Evolutionary conservation across 1,139 yeast genomes (phyloP), one percentile per base, ranked within the genome.

Genomic region (Geotrichum siamense): DNA sequence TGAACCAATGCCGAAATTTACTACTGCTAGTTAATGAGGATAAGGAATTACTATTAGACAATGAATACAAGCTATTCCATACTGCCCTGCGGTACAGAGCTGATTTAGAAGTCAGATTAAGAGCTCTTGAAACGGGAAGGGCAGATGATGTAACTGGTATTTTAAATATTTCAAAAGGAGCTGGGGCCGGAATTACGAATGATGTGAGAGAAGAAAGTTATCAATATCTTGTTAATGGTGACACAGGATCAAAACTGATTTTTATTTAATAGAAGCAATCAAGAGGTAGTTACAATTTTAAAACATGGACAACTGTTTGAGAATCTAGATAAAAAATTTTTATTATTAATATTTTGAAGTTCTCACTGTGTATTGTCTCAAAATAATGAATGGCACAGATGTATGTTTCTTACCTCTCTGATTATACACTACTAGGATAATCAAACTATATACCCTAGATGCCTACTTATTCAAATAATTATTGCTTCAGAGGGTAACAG

Each of bases 121-220:
- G 75, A 51, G 87, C 94, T 1, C 64, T 85, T 49, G 70, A 75
- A 3, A 85, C 95, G 0, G 95, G 95, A 0, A 70, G 87, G 55
- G 94, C 96, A 0, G 76, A 74, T 40, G 96, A 85, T 59, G 76
- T 85, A 1, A 81, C 94, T 0, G 96, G 96, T 1, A 72, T 78
- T 3, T 55, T 85, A 40, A 68, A 75, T 0, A 69, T 85, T 0
- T 63, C 78, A 0, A 67, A 65, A 44, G 94, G 94, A 1, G 50
- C 71, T 46, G 38, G 54, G 20, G 44, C 62, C 8, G 37, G 37
- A 12, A 16, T 33, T 5, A 12, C 21, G 5, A 30, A 19, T 13
- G 62, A 58, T 19, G 71, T 78, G 0, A 52, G 58, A 2, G 91
- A 82, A 55, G 77, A 71, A 49, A 86, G 82, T 52, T 82, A 80